Evolutionary conservation across 495 filamentous ascomycete genomes (phyloP), one percentile per base, ranked within the genome.

Genomic region (Mycothermus thermophilus): DNA sequence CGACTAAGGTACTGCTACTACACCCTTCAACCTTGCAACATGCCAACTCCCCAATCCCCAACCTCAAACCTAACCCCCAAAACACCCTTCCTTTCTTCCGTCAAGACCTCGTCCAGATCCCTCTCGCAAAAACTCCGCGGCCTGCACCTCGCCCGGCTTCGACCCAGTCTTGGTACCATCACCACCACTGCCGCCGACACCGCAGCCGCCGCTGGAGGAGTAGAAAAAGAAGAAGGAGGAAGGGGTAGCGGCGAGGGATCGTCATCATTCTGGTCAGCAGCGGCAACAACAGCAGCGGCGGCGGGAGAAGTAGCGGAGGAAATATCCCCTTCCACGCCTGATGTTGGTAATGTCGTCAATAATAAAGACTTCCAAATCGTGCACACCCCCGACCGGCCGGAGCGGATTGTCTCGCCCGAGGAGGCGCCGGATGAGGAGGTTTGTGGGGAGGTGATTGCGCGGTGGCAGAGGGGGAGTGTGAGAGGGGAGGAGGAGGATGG

Each of bases 311-410:
- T n/a, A n/a, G n/a, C n/a, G n/a, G n/a, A n/a, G n/a, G n/a, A n/a
- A n/a, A n/a, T n/a, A n/a, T n/a, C n/a, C n/a, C n/a, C n/a, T n/a
- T n/a, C n/a, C n/a, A n/a, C n/a, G n/a, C n/a, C n/a, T n/a, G n/a
- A n/a, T n/a, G n/a, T n/a, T n/a, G n/a, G n/a, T n/a, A n/a, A n/a
- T n/a, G n/a, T n/a, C n/a, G n/a, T n/a, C n/a, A n/a, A n/a, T n/a
- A n/a, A n/a, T n/a, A 11, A 27, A 9, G 27, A 33, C 11, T 57
- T 51, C 34, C 29, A 32, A 13, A 43, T 46, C 5, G 36, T 52
- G 12, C 55, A 54, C 27, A 47, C 52, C 5, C 55, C 55, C 7
- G 55, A 56, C 30, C 37, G 55, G 4, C 47, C 42, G 0, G 0
- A 16, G 5, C 34, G 35, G 16, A 15, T 40, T 7, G 8, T 45